Evolutionary conservation across 2,329 filamentous ascomycete genomes (phyloP), one percentile per base, ranked within the genome.

Genomic region (Rhinocladiella mackenziei): DNA sequence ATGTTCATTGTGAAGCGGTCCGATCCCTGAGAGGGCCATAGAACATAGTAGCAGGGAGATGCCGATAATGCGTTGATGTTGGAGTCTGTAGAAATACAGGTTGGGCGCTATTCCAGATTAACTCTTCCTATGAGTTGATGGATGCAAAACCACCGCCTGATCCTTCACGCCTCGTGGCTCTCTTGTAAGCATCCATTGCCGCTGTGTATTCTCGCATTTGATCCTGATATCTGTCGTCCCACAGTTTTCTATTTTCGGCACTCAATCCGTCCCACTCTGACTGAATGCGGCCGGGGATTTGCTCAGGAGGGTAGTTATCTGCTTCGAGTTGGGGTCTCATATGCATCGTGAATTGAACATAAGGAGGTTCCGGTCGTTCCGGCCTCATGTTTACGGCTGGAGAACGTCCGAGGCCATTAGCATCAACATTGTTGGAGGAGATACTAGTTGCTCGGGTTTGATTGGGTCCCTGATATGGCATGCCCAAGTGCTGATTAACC

Each of bases 141-240:
- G 47, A 22, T 13, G 44, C 20, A 28, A 49, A 49, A 3, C 34
- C 50, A 28, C 38, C 30, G 8, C 36, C 29, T 14, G 40, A 42
- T 20, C 37, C 37, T 15, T 51, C 41, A 14, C 43, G 33, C 25
- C 54, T 28, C 15, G 43, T 35, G 9, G 52, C 50, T 23, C 52
- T 43, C 35, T 58, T 58, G 25, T 40, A 56, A 9, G 25, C 38
- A 37, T 58, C 54, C 52, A 55, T 55, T 2, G 39, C 45, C 9
- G 42, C 40, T 15, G 52, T 49, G 31, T 57, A 55, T 20, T 55
- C 45, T 23, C 30, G 38, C 56, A 58, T 57, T 31, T 58, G 53
- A 9, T 57, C 53, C 30, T 51, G 26, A 32, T 58, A 58, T 19
- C 54, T 38, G 13, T 54, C 51, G 3, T 58, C 55, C 55, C 55